phyloP scores from a whole-genome alignment of 1,284 basidiomycete genomes.

The Xerocomus amazonicus region DNA sequence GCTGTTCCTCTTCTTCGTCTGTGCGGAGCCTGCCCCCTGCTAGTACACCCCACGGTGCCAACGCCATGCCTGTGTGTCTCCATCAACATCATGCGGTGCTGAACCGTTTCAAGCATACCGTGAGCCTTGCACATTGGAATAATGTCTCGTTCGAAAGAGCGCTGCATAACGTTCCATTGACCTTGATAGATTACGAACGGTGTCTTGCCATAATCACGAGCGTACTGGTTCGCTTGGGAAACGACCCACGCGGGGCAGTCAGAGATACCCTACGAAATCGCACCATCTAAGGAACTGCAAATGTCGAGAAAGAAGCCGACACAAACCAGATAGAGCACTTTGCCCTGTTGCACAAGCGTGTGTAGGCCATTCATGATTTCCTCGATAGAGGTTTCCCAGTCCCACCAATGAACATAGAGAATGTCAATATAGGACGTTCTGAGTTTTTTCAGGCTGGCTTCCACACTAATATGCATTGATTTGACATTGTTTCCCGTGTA shows the following conservation, averaged over 20 bases:
- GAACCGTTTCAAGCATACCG: conserved; percentile 28
- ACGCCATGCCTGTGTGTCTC: conserved; percentile 27
- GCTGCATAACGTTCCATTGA: conserved; percentile 45
- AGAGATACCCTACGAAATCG: background rate
- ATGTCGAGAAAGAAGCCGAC: too few relatives aligned
- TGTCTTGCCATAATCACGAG: conserved; percentile 42
- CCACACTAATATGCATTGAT: conserved; percentile 22
- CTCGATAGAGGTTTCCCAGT: conserved; percentile 37
- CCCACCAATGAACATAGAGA: conserved; percentile 34
- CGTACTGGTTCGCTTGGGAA: conserved; percentile 50
- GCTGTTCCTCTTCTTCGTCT: conserved; percentile 26
- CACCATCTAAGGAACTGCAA: too few relatives aligned
- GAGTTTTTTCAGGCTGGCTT: conserved; percentile 42
- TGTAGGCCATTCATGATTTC: conserved; percentile 46
- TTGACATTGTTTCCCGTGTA: conserved; percentile 4
- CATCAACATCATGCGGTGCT: background rate
- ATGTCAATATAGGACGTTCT: conserved; percentile 35
- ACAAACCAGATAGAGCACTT: conserved; percentile 42
- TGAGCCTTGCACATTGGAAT: conserved; percentile 49
- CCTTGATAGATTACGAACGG: conserved; percentile 61
- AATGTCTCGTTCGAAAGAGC: conserved; percentile 59
- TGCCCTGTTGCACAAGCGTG: conserved; percentile 38
- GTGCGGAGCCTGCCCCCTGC: conserved; percentile 31
- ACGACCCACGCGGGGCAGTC: conserved; percentile 52
- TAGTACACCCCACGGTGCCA: conserved; percentile 38